phyloP scores from a whole-genome alignment of 2,329 filamentous ascomycete species.

The Aspergillus thermomutatus region DNA sequence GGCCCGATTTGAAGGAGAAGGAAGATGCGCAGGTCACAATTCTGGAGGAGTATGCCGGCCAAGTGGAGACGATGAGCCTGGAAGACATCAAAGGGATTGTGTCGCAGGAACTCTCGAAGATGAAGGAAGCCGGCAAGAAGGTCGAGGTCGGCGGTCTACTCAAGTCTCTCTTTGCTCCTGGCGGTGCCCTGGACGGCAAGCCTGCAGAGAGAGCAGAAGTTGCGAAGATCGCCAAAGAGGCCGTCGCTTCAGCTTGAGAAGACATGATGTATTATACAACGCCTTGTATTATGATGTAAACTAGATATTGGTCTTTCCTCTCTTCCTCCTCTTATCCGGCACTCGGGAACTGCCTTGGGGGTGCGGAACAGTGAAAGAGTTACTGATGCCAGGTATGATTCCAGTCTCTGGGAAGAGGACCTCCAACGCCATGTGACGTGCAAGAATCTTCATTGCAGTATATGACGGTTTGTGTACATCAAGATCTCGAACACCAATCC shows the following conservation, averaged over 20 bases:
- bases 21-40: constrained; percentile 44
- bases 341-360: background rate
- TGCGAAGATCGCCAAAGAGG: constrained; percentile 38
- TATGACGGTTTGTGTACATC: background rate
- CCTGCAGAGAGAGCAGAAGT: constrained; percentile 42
- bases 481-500: constrained; percentile 4
- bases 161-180: constrained; percentile 40
- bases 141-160: constrained; percentile 38
- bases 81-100: constrained; percentile 42
- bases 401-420: background rate
- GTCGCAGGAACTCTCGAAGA: constrained; percentile 28
- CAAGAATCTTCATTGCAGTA: background rate
- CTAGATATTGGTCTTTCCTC: constrained; percentile 1
- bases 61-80: constrained; percentile 39
- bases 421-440: constrained; percentile 3
- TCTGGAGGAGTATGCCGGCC: constrained; percentile 43
- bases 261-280: constrained; percentile 13
- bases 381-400: background rate
- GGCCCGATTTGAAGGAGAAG: constrained; percentile 44
- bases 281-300: constrained; percentile 20
- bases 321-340: background rate
- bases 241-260: constrained; percentile 23
- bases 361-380: background rate
- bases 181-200: constrained; percentile 43
- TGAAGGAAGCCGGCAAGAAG: constrained; percentile 37